These are phyloP conservation scores for Lagenaria siceraria DNA, from an alignment of 306 rosid species.

Conservation along the genomic window DNA sequence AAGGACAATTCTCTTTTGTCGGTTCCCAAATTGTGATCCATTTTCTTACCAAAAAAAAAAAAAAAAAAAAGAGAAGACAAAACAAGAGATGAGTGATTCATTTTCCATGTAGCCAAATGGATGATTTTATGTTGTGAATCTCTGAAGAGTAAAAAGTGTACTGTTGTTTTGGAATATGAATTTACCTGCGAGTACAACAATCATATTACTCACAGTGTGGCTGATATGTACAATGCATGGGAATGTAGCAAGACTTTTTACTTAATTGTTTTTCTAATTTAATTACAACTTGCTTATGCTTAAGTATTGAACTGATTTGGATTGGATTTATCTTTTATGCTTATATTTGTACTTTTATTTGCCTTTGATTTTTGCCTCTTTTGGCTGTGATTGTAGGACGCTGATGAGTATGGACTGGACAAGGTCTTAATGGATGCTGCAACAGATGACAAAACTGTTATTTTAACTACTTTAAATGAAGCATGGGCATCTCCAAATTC, in stretches of 20 bases:
- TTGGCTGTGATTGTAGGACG: slow-evolving; percentile 25
- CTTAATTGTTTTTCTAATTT: background rate
- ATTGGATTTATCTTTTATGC: background rate
- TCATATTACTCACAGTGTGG: background rate
- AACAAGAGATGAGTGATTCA: too few relatives aligned
- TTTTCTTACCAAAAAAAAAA: background rate
- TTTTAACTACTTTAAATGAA: slow-evolving; percentile 79
- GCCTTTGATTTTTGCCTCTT: slow-evolving; percentile 11
- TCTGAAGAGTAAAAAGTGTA: background rate
- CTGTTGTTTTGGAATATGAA: background rate
- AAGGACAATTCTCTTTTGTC: background rate
- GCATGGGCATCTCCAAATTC: slow-evolving; percentile 95
- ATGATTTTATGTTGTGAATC: background rate
- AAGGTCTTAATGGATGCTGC: slow-evolving; percentile 58
- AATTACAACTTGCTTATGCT: background rate
- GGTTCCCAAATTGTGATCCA: background rate
- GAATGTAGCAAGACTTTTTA: background rate
- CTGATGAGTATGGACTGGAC: slow-evolving; percentile 42
- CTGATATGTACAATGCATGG: background rate
- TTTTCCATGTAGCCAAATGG: background rate
- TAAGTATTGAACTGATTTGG: background rate
- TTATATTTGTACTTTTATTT: background rate
- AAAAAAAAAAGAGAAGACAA: too few relatives aligned
- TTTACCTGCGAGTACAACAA: background rate
- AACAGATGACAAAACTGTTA: slow-evolving; percentile 65